Base-by-base conservation (phyloP, 1,139 yeast species). In the Nakaseomyces nivariensis region DNA sequence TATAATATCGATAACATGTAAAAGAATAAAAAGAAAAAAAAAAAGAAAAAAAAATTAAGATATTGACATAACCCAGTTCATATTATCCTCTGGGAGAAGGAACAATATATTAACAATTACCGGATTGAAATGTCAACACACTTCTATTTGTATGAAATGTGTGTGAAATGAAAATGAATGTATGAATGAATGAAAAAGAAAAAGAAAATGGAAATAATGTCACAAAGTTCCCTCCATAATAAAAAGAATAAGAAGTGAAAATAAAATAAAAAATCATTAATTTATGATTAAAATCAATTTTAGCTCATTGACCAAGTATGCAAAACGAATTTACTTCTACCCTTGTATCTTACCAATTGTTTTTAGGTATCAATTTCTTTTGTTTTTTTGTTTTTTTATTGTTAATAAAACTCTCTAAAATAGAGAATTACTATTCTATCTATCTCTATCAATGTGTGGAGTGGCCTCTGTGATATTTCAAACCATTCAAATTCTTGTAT, bases 401-500 rank as follows among this genome's bases (percentile, higher is more conserved):
- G 6, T 37, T 17, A 17, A 2, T 17, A 17, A 17, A 17, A 17
- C 1, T 37, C 31, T 29, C 31, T 29, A 9, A 29, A 29, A 29
- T 9, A 29, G 31, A 7, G 9, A 7, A 29, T 29, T 29, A 6
- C 7, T 7, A n/a, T 17, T 13, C 13, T 37, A 22, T 17, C 26
- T n/a, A 37, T 24, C 22, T 46, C 45, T 41, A 42, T 71, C 69
- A 90, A 74, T 92, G 97, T 44, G 97, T 90, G 24, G 97, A 85
- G 69, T 92, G 99, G 27, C 97, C 97, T 60, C 97, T 79, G 67
- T 92, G 99, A 67, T 92, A 92, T 70, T 92, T 92, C 68, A 92
- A 77, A 37, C 99, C 99, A 68, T 92, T 92, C 62, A 92, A 75
- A 66, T 92, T 92, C 76, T 94, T 92, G 72, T 92, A 92, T 52